Evolutionary conservation across 169 alveolate genomes (phyloP).

Genomic region (Plasmodium gaboni): DNA sequence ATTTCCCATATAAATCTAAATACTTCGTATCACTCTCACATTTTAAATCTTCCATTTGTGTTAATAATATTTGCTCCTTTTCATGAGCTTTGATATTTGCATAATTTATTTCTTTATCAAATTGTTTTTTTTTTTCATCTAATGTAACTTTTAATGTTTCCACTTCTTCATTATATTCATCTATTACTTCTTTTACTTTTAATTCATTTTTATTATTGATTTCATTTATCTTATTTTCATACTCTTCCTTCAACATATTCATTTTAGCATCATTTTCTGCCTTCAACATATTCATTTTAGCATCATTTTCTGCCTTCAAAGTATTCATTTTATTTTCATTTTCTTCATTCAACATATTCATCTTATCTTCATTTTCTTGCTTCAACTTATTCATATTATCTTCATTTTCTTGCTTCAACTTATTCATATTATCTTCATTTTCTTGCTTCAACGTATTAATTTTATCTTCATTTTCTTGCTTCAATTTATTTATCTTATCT

Average conservation of each 20-base stretch:
- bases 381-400: not conserved
- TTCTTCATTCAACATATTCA: constrained; percentile 16
- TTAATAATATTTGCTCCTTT: constrained; percentile 14
- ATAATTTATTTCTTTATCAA: constrained; percentile 40
- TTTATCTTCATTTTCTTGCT: too few relatives aligned
- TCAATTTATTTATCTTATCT: too few relatives aligned
- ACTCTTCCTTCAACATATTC: too few relatives aligned
- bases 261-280: too few relatives aligned
- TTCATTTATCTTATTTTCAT: too few relatives aligned
- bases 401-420: constrained; percentile 29
- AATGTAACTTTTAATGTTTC: constrained; percentile 8
- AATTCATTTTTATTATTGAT: constrained; percentile 7
- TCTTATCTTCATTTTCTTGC: constrained; percentile 27
- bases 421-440: not conserved
- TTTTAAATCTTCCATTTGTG: constrained; percentile 32
- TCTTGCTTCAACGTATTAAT: too few relatives aligned
- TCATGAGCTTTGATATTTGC: constrained; percentile 22
- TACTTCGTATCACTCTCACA: not conserved
- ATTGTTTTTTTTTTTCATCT: constrained; percentile 3
- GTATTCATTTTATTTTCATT: constrained; percentile 15
- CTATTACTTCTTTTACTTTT: constrained; percentile 13
- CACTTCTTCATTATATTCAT: constrained; percentile 23
- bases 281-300: too few relatives aligned
- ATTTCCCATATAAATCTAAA: constrained; percentile 19
- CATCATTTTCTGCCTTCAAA: constrained; percentile 3